These are phyloP conservation scores for Tuber umbilicatum DNA, from an alignment of 495 filamentous ascomycete genomes.

Conservation along the genomic window DNA sequence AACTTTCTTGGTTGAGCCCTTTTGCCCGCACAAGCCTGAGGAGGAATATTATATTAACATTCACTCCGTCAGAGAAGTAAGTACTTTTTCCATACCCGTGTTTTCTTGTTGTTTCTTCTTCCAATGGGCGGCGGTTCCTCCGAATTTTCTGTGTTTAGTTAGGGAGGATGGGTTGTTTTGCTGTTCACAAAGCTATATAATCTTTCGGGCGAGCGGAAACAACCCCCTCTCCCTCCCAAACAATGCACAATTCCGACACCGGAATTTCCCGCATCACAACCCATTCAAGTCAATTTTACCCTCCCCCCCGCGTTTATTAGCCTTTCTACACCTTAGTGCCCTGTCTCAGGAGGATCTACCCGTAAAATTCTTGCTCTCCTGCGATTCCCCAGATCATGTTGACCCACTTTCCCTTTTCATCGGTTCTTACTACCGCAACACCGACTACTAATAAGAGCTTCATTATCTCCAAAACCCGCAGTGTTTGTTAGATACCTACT, in stretches of 20 bases:
- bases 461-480: conserved; percentile 8
- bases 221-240: conserved; percentile 17
- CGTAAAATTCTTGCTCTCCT: conserved; percentile 14
- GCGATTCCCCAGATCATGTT: conserved; percentile 5
- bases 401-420: conserved; percentile 11
- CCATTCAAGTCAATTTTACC: not conserved
- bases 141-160: conserved; percentile 13
- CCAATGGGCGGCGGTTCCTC: conserved; percentile 7
- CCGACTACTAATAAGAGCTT: not conserved
- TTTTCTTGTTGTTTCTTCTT: conserved; percentile 21
- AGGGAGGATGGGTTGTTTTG: conserved; percentile 15
- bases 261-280: conserved; percentile 18
- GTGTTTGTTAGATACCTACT: conserved; percentile 10
- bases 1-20: conserved; percentile 96
- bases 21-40: conserved; percentile 84
- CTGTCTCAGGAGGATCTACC: conserved; percentile 12
- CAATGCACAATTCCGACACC: conserved; percentile 15
- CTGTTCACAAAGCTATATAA: conserved; percentile 27
- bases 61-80: conserved; percentile 82
- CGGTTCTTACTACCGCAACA: conserved; percentile 2
- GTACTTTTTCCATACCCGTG: conserved; percentile 42
- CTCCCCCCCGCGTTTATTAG: conserved; percentile 23
- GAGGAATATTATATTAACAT: conserved; percentile 99
- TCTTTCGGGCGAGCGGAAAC: conserved; percentile 38
- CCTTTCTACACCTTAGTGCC: conserved; percentile 20